These are phyloP conservation scores for Brassica rapa DNA, from an alignment of 345 rosid species.

Conservation along the genomic window DNA sequence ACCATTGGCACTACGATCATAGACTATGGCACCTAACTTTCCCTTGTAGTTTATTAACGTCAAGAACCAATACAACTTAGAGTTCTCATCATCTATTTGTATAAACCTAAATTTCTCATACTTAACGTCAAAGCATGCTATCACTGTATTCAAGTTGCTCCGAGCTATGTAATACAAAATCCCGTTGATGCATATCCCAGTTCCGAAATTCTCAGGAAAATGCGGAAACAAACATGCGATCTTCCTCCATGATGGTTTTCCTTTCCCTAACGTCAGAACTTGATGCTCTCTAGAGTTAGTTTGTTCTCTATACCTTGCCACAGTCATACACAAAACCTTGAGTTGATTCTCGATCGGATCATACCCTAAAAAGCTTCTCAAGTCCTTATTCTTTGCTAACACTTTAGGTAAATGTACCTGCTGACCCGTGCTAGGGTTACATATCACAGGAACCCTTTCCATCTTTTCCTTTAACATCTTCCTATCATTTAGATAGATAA, in stretches of 20 bases:
- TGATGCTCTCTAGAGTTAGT: neutral
- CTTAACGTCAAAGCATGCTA: neutral
- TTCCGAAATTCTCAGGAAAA: neutral
- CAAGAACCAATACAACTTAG: neutral
- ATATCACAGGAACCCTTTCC: neutral
- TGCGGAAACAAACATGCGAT: neutral
- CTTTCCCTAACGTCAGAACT: neutral
- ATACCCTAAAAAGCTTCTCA: neutral
- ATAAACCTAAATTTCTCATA: neutral
- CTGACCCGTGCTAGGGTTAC: constrained; percentile 17
- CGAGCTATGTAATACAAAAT: constrained; percentile 1
- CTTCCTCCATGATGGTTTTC: neutral
- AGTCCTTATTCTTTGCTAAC: neutral
- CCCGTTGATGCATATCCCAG: constrained; percentile 5
- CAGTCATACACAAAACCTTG: constrained; percentile 13
- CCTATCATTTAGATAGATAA: neutral
- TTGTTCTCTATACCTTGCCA: neutral
- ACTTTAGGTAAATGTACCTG: neutral
- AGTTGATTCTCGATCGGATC: neutral
- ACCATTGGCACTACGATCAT: too few relatives aligned
- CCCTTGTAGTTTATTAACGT: constrained; percentile 17
- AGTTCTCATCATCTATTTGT: neutral
- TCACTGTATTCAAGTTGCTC: neutral
- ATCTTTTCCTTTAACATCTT: neutral
- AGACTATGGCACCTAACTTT: neutral